A percentile compares a stretch with the other conserved stretches of the same genome.
phyloP scores from a whole-genome alignment of 2,329 filamentous ascomycete species.

The Cyanodermella asteris region DNA sequence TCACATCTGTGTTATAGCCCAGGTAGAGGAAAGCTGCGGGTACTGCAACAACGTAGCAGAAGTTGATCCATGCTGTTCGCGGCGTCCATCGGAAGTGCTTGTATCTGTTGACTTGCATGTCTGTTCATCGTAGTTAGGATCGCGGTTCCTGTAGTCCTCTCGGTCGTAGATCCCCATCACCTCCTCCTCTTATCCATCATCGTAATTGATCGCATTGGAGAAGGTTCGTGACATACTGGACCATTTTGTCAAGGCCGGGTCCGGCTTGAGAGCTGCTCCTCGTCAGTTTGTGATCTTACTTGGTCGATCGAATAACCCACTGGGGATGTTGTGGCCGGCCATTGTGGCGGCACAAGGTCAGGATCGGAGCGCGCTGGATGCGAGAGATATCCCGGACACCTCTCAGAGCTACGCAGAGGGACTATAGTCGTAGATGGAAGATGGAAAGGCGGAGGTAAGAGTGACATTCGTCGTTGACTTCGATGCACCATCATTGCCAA shows the following conservation, averaged over 20 bases:
- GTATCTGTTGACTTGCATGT: slow-evolving; percentile 65
- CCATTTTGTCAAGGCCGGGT: slow-evolving; percentile 36
- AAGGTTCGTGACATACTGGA: slow-evolving; percentile 4
- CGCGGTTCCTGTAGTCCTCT: slow-evolving; percentile 1
- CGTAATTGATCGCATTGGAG: neutral
- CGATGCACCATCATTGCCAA: no score
- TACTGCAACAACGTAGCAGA: slow-evolving; percentile 54
- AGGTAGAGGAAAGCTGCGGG: slow-evolving; percentile 49
- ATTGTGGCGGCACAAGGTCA: slow-evolving; percentile 17
- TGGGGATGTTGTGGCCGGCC: slow-evolving; percentile 29
- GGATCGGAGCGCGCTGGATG: no score
- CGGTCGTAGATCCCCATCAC: no score
- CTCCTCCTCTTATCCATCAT: neutral
- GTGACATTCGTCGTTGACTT: no score
- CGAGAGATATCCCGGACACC: no score
- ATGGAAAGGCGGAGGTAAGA: no score
- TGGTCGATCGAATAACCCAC: no score
- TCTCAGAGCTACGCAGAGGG: no score
- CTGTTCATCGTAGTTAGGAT: slow-evolving; percentile 23
- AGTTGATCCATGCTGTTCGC: slow-evolving; percentile 56
- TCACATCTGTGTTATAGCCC: slow-evolving; percentile 68
- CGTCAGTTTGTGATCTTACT: no score
- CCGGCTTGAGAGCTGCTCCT: slow-evolving; percentile 23
- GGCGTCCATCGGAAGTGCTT: slow-evolving; percentile 91
- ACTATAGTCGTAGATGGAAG: no score